Evolutionary conservation across 2,329 filamentous ascomycete species (phyloP), one percentile per base, ranked within the genome.

Genomic region (Claviceps sorghi): DNA sequence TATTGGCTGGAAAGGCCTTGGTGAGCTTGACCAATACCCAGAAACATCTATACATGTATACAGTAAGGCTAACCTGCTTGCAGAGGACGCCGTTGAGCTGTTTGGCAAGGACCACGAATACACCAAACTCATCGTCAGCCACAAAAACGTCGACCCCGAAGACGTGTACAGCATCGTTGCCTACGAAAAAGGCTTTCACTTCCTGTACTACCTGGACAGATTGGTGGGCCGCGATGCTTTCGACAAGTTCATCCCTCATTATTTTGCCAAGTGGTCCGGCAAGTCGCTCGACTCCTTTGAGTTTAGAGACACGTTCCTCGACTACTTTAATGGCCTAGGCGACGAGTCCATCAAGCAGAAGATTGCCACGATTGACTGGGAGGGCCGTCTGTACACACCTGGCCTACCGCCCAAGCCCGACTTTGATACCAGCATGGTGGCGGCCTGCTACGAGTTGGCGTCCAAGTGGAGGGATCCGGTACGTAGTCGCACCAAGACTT

Each of bases 171-270:
- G 86, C 59, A 86, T 81, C 29, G 76, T 97, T 36, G 89, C 93
- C 0, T 98, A 98, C 62, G 91, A 97, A 65, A 97, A 98, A 70
- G 91, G 91, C 3, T 97, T 95, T 69, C 86, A 87, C 63, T 94
- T 97, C 67, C 75, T 98, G 46, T 96, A 89, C 67, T 83, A 90
- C 61, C 81, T 98, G 15, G 93, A 98, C 62, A 84, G 84, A 47
- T 73, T 95, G 1, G 77, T 97, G 4, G 87, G 88, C 38, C 84
- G 86, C 55, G 76, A 84, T n/a, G 85, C 86, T 65, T 98, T 93
- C 72, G 88, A 97, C 74, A 85, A 82, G 60, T 98, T 97, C 69
- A 96, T 97, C 62, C 89, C 90, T 17, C 83, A 95, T 67, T 96
- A 97, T 72, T 97, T 97, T 66, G 82, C 77, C 32, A 87, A 79